Percentiles rank a stretch among this genome's conserved stretches.
Evolutionary conservation across 192 early-diverging fungal species (phyloP).

Genomic region (Podila verticillata): DNA sequence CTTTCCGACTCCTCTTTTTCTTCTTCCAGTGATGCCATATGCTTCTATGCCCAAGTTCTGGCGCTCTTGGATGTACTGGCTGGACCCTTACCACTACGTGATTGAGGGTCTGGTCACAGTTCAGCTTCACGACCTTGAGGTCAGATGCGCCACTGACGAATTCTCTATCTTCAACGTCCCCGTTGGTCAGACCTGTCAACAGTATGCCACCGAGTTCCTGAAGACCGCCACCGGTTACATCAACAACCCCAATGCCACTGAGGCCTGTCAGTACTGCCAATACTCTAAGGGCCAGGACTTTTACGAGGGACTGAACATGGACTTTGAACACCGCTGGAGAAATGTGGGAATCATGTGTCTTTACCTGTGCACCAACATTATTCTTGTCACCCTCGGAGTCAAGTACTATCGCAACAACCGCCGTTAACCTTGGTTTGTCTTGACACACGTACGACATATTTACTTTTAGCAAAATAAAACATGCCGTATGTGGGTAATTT

Average conservation of each 20-base stretch:
- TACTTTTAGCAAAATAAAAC: no score
- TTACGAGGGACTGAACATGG: conserved; percentile 59
- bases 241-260: conserved; percentile 55
- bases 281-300: conserved; percentile 66
- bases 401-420: background rate
- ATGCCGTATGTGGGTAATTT: no score
- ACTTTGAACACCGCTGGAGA: conserved; percentile 65
- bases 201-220: conserved; percentile 63
- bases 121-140: conserved; percentile 56
- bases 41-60: conserved; percentile 74
- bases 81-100: conserved; percentile 73
- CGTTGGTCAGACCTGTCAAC: conserved; percentile 61
- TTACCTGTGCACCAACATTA: conserved; percentile 34
- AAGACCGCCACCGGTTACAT: conserved; percentile 65
- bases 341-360: conserved; percentile 69
- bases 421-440: background rate
- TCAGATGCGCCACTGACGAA: conserved; percentile 58
- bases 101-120: conserved; percentile 67
- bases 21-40: conserved; percentile 57
- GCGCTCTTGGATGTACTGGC: conserved; percentile 76
- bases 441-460: no score
- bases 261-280: conserved; percentile 65
- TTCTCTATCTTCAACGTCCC: conserved; percentile 63
- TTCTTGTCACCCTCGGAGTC: background rate
- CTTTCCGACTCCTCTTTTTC: no score